Evolutionary conservation across 2,329 filamentous ascomycete species (phyloP).

Genomic region (Stachybotrys elegans): DNA sequence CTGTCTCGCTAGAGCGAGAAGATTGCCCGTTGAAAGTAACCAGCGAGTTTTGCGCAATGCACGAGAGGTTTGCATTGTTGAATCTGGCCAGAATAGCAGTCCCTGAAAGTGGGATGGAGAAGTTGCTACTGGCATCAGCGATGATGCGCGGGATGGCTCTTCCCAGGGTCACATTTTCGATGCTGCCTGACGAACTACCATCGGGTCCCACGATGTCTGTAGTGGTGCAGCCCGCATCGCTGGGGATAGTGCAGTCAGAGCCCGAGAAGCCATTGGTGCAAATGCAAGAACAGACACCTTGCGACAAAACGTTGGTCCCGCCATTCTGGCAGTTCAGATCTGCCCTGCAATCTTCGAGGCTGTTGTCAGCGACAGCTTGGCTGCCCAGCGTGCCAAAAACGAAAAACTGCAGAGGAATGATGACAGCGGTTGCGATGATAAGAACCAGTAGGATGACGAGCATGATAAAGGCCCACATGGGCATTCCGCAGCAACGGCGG

Average conservation of each 20-base stretch:
- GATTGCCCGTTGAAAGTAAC: conserved; percentile 70
- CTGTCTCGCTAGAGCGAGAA: conserved; percentile 25
- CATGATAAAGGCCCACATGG: conserved; percentile 71
- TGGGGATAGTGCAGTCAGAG: conserved; percentile 42
- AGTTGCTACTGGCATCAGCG: conserved; percentile 58
- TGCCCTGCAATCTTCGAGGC: conserved; percentile 50
- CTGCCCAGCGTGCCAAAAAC: conserved; percentile 48
- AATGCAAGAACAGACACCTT: conserved; percentile 73
- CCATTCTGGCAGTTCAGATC: conserved; percentile 70
- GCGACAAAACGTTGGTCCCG: conserved; percentile 66
- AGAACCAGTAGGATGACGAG: conserved; percentile 60
- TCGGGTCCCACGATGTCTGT: conserved; percentile 38
- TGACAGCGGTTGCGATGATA: conserved; percentile 73
- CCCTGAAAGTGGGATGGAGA: conserved; percentile 68
- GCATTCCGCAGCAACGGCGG: conserved; percentile 77
- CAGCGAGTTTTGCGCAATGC: conserved; percentile 78
- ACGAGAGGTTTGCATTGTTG: conserved; percentile 70
- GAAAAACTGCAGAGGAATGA: conserved; percentile 67
- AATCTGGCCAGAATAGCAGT: conserved; percentile 70
- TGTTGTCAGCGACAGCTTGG: conserved; percentile 28
- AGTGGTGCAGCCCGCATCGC: conserved; percentile 48
- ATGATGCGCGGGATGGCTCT: conserved; percentile 73
- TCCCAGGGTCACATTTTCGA: conserved; percentile 73
- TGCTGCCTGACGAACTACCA: conserved; percentile 22
- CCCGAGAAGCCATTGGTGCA: conserved; percentile 83